Conservation (phyloP, 2,329 filamentous ascomycete genomes). For the Sclerotinia minor region DNA sequence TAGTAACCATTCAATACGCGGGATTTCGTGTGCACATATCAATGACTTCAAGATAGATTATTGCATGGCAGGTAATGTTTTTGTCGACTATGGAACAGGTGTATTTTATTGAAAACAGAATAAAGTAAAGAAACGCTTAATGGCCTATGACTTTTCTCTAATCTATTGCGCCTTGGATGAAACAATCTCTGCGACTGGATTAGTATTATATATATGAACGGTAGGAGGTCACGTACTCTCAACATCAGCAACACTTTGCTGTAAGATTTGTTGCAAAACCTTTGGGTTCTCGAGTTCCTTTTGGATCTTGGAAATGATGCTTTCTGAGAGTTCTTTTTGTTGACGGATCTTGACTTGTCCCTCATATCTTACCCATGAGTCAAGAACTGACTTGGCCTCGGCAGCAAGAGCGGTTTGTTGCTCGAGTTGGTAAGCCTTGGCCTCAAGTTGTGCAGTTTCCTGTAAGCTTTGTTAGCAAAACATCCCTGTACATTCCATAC, state of each 20-base stretch:
- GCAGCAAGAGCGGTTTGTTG: constrained; percentile 88
- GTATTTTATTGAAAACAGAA: constrained; percentile 51
- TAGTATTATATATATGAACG: constrained; percentile 39
- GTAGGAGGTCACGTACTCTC: constrained; percentile 69
- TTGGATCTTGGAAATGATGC: constrained; percentile 93
- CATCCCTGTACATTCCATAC: not conserved
- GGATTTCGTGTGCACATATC: constrained; percentile 6
- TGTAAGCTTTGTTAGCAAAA: constrained; percentile 28
- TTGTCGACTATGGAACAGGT: constrained; percentile 59
- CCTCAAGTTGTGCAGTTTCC: constrained; percentile 95
- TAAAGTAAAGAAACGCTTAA: constrained; percentile 51
- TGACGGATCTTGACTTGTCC: constrained; percentile 98
- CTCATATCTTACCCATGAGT: constrained; percentile 99
- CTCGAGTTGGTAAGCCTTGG: constrained; percentile 94
- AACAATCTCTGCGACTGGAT: constrained; percentile 56
- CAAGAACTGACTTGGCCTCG: constrained; percentile 93
- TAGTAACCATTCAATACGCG: not conserved
- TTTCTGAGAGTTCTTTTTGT: constrained; percentile 92
- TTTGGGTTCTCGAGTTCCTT: constrained; percentile 99
- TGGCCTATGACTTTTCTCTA: constrained; percentile 35
- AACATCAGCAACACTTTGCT: constrained; percentile 93
- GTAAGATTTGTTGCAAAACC: constrained; percentile 93
- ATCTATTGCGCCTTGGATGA: constrained; percentile 64
- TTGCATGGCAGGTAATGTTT: constrained; percentile 28
- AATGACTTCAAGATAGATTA: constrained; percentile 7